Conservation (phyloP, 148 eudicot species). For the Suaeda aralocaspica region DNA sequence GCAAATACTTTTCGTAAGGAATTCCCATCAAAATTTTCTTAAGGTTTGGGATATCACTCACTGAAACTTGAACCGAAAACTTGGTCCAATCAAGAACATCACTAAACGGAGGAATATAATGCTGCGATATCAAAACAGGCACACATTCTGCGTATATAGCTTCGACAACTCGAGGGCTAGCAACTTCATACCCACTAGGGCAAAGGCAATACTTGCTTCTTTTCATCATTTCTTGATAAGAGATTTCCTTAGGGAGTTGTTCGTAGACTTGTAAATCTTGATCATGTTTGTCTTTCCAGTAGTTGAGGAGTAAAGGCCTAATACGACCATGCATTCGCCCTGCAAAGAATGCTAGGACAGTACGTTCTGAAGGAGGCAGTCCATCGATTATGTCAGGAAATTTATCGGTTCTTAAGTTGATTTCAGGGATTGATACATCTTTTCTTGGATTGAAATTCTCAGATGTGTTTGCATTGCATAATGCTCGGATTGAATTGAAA, state of each 20-base stretch:
- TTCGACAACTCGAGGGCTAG: conserved; percentile 82
- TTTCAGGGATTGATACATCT: conserved; percentile 74
- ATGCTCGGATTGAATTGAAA: conserved; percentile 59
- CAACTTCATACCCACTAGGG: conserved; percentile 88
- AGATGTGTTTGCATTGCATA: conserved; percentile 84
- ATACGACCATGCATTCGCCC: conserved; percentile 61
- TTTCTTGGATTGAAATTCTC: conserved; percentile 76
- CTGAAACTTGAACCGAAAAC: conserved; percentile 54
- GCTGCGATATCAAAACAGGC: conserved; percentile 66
- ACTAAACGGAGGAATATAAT: conserved; percentile 68
- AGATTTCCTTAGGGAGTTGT: conserved; percentile 33
- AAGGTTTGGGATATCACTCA: conserved; percentile 50
- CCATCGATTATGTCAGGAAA: conserved; percentile 25
- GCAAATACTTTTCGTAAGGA: conserved; percentile 41
- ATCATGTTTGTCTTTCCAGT: conserved; percentile 58
- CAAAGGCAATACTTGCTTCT: conserved; percentile 65
- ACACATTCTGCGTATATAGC: conserved; percentile 79
- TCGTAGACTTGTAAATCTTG: conserved; percentile 44
- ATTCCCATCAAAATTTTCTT: conserved; percentile 56
- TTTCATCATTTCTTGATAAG: conserved; percentile 62
- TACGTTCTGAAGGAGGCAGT: conserved; percentile 38
- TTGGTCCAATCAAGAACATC: conserved; percentile 76
- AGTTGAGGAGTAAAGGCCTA: conserved; percentile 41
- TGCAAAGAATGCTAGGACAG: conserved; percentile 65
- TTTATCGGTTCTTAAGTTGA: conserved; percentile 50